Percentiles rank a stretch among this genome's conserved stretches.
These are phyloP conservation scores for Whalleya microplaca DNA, from an alignment of 2,329 filamentous ascomycete species.

Conservation along the genomic window DNA sequence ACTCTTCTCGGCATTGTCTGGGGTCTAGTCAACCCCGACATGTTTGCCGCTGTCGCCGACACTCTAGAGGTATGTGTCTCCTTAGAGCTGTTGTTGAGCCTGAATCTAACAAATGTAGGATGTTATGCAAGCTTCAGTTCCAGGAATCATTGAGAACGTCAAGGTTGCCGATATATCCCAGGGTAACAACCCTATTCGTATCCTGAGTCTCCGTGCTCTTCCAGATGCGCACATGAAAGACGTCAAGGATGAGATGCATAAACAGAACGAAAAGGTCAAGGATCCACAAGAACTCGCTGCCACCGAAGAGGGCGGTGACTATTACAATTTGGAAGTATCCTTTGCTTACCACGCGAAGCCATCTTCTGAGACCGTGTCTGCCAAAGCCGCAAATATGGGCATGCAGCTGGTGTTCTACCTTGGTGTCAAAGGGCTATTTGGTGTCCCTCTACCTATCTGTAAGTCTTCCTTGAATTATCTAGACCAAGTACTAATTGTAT, in stretches of 20 bases:
- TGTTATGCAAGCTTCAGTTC: slow-evolving; percentile 95
- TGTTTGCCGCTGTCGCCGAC: slow-evolving; percentile 91
- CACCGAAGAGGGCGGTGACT: slow-evolving; percentile 87
- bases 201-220: slow-evolving; percentile 83
- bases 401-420: slow-evolving; percentile 96
- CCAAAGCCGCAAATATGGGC: slow-evolving; percentile 92
- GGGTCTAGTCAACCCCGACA: slow-evolving; percentile 92
- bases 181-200: slow-evolving; percentile 85
- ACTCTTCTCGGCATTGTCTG: slow-evolving; percentile 82
- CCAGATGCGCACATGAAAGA: slow-evolving; percentile 81
- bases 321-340: slow-evolving; percentile 89
- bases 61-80: slow-evolving; percentile 64
- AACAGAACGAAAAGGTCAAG: slow-evolving; percentile 77
- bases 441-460: slow-evolving; percentile 83
- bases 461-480: slow-evolving; percentile 27
- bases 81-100: background rate
- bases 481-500: slow-evolving; percentile 17
- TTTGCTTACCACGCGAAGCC: slow-evolving; percentile 91
- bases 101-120: slow-evolving; percentile 52
- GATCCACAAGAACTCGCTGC: slow-evolving; percentile 87
- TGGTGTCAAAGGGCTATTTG: slow-evolving; percentile 85
- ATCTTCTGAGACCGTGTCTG: slow-evolving; percentile 68
- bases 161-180: slow-evolving; percentile 94
- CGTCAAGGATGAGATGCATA: slow-evolving; percentile 79
- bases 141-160: slow-evolving; percentile 89